phyloP scores from a whole-genome alignment of 2,329 filamentous ascomycete genomes.

The Hawksworthiomyces lignivorus region DNA sequence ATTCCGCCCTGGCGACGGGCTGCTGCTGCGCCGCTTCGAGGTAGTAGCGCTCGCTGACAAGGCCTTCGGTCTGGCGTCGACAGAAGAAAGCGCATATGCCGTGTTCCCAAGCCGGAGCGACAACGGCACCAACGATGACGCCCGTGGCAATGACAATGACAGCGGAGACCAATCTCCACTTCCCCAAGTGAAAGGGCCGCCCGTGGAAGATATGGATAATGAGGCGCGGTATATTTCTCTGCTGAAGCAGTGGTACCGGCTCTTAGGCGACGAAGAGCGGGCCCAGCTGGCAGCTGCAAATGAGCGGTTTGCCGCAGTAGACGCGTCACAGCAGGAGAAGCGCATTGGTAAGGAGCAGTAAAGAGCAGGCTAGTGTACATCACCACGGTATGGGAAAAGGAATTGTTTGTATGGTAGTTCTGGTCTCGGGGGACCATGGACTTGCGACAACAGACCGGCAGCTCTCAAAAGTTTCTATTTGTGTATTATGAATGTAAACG shows the following conservation, averaged over 20 bases:
- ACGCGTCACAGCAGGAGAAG: too few relatives aligned
- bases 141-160: background rate
- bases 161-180: background rate
- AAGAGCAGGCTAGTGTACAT: too few relatives aligned
- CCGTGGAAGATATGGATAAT: slow-evolving; percentile 45
- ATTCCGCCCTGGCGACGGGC: slow-evolving; percentile 47
- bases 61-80: slow-evolving; percentile 48
- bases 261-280: slow-evolving; percentile 38
- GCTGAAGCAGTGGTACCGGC: slow-evolving; percentile 41
- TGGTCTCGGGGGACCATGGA: too few relatives aligned
- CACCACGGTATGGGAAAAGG: too few relatives aligned
- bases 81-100: slow-evolving; percentile 52
- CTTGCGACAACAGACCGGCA: too few relatives aligned
- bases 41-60: slow-evolving; percentile 45
- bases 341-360: too few relatives aligned
- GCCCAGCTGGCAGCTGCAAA: slow-evolving; percentile 43
- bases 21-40: slow-evolving; percentile 50
- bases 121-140: slow-evolving; percentile 3
- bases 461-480: too few relatives aligned
- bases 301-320: slow-evolving; percentile 21
- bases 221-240: slow-evolving; percentile 43
- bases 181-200: slow-evolving; percentile 51
- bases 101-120: slow-evolving; percentile 37
- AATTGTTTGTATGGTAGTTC: too few relatives aligned
- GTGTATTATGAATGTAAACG: too few relatives aligned